Evolutionary conservation across 768 basidiomycete genomes (phyloP).

Genomic region (Cystobasidium tubakii): DNA sequence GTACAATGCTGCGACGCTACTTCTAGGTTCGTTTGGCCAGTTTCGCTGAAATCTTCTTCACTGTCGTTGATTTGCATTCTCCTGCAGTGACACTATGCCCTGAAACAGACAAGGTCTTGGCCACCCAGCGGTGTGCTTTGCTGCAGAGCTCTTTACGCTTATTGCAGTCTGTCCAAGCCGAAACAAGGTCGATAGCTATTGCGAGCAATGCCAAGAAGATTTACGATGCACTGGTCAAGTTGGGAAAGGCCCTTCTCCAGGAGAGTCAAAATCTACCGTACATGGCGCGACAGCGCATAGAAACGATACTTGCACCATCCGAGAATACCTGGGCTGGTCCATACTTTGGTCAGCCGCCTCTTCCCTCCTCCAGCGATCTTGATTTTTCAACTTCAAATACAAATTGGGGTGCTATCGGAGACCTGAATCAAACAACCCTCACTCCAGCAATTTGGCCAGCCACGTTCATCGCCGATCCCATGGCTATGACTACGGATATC

Average conservation of each 20-base stretch:
- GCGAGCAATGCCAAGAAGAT: neutral
- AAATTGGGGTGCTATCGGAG: neutral
- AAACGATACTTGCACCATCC: neutral
- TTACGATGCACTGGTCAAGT: neutral
- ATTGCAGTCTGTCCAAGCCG: neutral
- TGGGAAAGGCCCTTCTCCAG: neutral
- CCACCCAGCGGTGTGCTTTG: neutral
- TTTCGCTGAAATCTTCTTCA: neutral
- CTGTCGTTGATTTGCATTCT: neutral
- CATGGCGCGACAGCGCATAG: neutral
- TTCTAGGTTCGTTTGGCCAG: neutral
- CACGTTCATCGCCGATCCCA: neutral
- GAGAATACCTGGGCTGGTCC: neutral
- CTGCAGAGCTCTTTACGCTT: neutral
- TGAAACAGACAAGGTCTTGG: neutral
- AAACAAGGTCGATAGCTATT: neutral
- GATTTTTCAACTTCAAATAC: neutral
- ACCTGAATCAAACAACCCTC: neutral
- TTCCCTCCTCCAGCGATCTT: neutral
- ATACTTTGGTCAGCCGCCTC: neutral
- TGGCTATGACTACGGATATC: conserved; percentile 1
- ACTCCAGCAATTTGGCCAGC: neutral
- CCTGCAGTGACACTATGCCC: neutral
- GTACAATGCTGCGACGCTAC: neutral
- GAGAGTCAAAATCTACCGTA: neutral